phyloP scores from a whole-genome alignment of 352 stramenopile species.

The Phytophthora niederhauseri region DNA sequence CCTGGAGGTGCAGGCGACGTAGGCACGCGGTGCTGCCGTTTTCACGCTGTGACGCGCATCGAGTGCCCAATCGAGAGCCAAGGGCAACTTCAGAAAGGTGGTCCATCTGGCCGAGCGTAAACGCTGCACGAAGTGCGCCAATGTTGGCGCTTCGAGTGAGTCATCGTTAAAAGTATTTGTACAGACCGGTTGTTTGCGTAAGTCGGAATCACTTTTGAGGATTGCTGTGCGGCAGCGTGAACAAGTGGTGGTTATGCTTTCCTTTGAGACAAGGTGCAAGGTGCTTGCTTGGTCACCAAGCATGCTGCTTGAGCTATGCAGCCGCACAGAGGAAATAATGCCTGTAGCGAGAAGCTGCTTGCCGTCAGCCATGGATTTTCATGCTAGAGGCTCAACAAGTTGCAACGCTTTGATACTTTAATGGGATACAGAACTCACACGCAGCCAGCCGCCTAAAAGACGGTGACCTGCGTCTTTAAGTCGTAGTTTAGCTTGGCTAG shows the following conservation, averaged over 20 bases:
- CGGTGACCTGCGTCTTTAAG: conserved; percentile 67
- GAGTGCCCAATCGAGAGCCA: conserved; percentile 30
- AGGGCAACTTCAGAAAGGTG: conserved; percentile 21
- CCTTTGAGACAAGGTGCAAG: background rate
- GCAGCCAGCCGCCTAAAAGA: conserved; percentile 27
- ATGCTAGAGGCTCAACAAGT: background rate
- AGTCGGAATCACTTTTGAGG: background rate
- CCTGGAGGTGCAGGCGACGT: conserved; percentile 4
- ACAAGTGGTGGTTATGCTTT: conserved; percentile 5
- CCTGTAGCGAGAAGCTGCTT: background rate
- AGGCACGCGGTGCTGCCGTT: background rate
- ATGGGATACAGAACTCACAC: background rate
- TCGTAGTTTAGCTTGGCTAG: conserved; percentile 89
- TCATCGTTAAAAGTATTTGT: conserved; percentile 13
- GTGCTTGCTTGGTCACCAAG: background rate
- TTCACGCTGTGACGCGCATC: conserved; percentile 31
- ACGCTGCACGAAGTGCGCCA: conserved; percentile 6
- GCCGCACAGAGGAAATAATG: background rate
- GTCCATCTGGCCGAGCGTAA: conserved; percentile 20
- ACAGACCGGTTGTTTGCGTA: background rate
- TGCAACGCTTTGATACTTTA: conserved; percentile 6
- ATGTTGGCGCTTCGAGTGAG: conserved; percentile 14
- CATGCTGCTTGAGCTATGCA: background rate
- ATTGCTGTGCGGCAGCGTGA: background rate
- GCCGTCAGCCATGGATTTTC: background rate